A percentile compares a stretch with the other conserved stretches of the same genome.
These are phyloP conservation scores for Eimeria sp. DNA, from an alignment of 169 alveolate species.

Conservation along the genomic window DNA sequence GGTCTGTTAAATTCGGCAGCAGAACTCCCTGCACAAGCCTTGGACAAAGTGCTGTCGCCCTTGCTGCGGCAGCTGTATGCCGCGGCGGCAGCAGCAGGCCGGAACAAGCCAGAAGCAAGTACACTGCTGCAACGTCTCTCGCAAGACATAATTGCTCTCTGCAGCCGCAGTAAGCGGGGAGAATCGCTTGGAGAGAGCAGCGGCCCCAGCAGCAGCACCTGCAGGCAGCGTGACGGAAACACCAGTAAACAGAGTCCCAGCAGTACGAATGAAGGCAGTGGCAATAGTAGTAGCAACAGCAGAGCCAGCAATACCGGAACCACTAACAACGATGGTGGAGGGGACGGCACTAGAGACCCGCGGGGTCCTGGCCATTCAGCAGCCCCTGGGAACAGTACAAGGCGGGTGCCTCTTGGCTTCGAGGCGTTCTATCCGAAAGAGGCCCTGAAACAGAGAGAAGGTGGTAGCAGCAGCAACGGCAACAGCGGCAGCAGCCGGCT, in stretches of 20 bases:
- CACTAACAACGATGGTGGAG: background rate
- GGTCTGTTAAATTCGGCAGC: slow-evolving; percentile 5
- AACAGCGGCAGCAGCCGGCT: slow-evolving; percentile 63
- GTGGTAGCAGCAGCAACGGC: slow-evolving; percentile 40
- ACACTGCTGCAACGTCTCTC: slow-evolving; percentile 45
- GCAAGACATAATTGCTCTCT: background rate
- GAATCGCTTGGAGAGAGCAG: background rate
- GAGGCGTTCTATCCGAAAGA: slow-evolving; percentile 61
- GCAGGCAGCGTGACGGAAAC: background rate
- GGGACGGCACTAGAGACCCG: background rate
- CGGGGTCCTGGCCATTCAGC: slow-evolving; percentile 14
- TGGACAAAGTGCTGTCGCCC: slow-evolving; percentile 30
- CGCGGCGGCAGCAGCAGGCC: slow-evolving; percentile 3
- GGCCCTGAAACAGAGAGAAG: slow-evolving; percentile 15
- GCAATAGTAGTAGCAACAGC: slow-evolving; percentile 41
- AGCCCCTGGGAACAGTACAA: background rate
- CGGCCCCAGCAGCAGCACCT: background rate
- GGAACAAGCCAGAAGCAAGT: slow-evolving; percentile 27
- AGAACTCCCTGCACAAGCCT: background rate
- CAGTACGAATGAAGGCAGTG: background rate
- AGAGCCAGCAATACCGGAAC: slow-evolving; percentile 23
- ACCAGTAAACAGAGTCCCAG: background rate
- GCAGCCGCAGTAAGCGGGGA: slow-evolving; percentile 33
- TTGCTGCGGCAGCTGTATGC: slow-evolving; percentile 54
- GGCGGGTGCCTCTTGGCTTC: slow-evolving; percentile 72